Evolutionary conservation across 2,329 filamentous ascomycete genomes (phyloP), one percentile per base, ranked within the genome.

Genomic region (Colletotrichum plurivorum): DNA sequence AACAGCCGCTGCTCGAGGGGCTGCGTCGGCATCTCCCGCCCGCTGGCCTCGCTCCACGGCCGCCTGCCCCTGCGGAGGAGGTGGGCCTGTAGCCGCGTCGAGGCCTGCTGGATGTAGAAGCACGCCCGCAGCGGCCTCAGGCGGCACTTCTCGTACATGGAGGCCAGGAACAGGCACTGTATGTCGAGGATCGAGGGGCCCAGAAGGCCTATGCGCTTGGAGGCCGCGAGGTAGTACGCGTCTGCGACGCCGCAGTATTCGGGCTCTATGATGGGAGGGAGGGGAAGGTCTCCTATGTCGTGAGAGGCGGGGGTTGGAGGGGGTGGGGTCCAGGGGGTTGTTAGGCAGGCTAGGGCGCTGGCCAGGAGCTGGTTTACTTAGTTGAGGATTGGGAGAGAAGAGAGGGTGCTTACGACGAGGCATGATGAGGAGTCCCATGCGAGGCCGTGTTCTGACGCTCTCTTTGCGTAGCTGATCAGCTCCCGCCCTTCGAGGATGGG

Each of bases 111-210:
- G 25, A 75, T 43, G 20, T 72, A 71, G 31, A 72, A 73, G 69
- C 71, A 74, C 10, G 73, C 69, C 25, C 71, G 62, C 16, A 75
- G n/a, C 4, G 72, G 73, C 7, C 73, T 68, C 3, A 75, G 49
- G 9, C 65, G 64, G 41, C 68, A 72, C 45, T 73, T 75, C 48
- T 75, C 73, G 27, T 70, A 74, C 18, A 75, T 68, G 10, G 63
- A 64, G 15, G 75, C 73, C 0, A 73, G 67, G 15, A 72, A 75
- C 4, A 76, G 67, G 39, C 74, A 76, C 39, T 76, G 75, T 2
- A 76, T 76, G 48, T 76, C 75, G 25, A 67, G 36, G 3, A 76
- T 61, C 6, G 63, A 67, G n/a, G 67, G 61, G 0, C 75, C 73
- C 1, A 76, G 62, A 12, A 71, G 27, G 0, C 75, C 75, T 27